These are phyloP conservation scores for Effrenium voratum DNA, from an alignment of 73 alveolate species.

Conservation along the genomic window DNA sequence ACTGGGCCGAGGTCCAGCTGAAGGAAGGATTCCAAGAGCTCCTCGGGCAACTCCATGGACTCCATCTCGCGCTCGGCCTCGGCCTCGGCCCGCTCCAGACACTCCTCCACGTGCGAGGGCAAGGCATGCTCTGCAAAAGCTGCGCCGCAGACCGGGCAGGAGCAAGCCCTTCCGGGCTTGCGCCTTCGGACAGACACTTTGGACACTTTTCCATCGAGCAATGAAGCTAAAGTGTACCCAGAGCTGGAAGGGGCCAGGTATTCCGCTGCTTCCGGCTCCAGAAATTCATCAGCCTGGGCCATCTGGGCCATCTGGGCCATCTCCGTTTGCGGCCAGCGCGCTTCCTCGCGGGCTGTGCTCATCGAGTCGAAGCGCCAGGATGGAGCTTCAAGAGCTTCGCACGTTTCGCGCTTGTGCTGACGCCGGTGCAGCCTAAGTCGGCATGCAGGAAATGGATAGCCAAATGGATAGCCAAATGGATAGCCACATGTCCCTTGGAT, in stretches of 20 bases:
- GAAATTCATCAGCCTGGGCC: no score
- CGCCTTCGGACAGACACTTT: neutral
- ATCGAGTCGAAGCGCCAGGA: conserved; percentile 65
- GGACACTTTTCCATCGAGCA: conserved; percentile 38
- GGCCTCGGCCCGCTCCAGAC: neutral
- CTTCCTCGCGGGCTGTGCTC: conserved; percentile 80
- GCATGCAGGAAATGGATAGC: no score
- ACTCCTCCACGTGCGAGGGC: neutral
- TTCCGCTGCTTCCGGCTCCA: conserved; percentile 22
- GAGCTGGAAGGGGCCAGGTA: conserved; percentile 20
- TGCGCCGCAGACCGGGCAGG: conserved; percentile 44
- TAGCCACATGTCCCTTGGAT: no score
- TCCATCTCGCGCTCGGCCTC: neutral
- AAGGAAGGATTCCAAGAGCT: conserved; percentile 39
- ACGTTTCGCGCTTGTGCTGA: conserved; percentile 14
- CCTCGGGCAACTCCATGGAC: neutral
- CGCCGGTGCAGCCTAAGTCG: conserved; percentile 71
- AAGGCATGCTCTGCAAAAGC: conserved; percentile 11
- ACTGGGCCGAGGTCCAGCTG: conserved; percentile 33
- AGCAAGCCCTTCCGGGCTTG: neutral
- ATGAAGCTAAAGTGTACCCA: conserved; percentile 34
- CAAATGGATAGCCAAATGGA: no score
- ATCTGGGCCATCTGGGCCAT: no score
- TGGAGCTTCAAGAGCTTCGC: neutral
- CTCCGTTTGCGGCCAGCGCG: no score